phyloP scores from a whole-genome alignment of 148 eudicot species.

The Rhododendron ovatum region DNA sequence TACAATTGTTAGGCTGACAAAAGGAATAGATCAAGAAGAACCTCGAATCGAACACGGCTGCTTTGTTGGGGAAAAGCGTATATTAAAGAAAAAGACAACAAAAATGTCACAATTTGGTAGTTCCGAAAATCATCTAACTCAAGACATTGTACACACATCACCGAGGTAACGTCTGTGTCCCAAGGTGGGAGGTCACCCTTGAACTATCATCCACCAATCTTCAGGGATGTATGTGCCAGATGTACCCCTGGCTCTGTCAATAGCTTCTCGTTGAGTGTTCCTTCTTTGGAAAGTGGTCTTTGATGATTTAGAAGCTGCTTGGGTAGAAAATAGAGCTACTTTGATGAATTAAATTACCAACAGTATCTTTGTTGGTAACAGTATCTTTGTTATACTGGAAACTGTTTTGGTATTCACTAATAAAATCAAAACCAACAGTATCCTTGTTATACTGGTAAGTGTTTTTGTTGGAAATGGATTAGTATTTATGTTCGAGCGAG shows the following conservation, averaged over 20 bases:
- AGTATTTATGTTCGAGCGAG: too few species aligned
- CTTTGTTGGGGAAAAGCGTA: background rate
- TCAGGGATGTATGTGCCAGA: background rate
- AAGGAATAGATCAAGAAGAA: background rate
- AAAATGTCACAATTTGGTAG: too few species aligned
- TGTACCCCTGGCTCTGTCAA: conserved; percentile 44
- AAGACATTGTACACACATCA: conserved; percentile 5
- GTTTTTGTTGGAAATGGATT: too few species aligned
- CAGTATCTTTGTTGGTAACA: too few species aligned
- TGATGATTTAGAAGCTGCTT: conserved; percentile 4
- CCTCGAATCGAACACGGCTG: background rate
- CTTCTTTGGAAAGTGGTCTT: conserved; percentile 37
- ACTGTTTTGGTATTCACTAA: too few species aligned
- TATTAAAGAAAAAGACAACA: too few species aligned
- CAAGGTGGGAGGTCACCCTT: background rate
- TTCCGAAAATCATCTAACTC: background rate
- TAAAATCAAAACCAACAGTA: too few species aligned
- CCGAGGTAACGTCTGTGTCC: conserved; percentile 35
- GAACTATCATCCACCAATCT: background rate
- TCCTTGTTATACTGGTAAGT: too few species aligned
- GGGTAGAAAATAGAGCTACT: conserved; percentile 57
- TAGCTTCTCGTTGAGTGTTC: conserved; percentile 32
- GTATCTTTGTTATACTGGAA: too few species aligned
- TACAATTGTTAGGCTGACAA: background rate
- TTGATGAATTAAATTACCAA: conserved; percentile 21